Conservation (phyloP, 306 rosid species). For the Clitoria ternatea region DNA sequence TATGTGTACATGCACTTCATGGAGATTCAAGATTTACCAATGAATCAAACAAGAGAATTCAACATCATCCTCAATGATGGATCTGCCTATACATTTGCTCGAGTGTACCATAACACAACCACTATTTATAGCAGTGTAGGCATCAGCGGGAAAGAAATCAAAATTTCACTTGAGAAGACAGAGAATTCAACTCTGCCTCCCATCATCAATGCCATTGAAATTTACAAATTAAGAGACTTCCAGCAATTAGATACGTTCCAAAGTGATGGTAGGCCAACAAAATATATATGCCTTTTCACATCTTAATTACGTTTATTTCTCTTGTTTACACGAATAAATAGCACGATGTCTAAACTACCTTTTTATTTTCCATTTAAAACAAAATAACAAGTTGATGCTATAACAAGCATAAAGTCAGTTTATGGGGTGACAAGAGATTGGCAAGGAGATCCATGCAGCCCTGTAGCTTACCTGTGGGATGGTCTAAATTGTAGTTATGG, state of each 20-base stretch:
- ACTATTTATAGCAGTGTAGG: neutral
- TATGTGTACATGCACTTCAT: constrained; percentile 34
- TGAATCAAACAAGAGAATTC: constrained; percentile 34
- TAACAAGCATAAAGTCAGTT: constrained; percentile 37
- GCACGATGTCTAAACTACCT: neutral
- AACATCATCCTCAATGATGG: neutral
- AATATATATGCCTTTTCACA: neutral
- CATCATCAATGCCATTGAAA: constrained; percentile 37
- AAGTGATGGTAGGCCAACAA: constrained; percentile 30
- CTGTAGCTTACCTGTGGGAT: constrained; percentile 37
- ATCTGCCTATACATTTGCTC: neutral
- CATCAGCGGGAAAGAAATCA: neutral
- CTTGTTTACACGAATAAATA: neutral
- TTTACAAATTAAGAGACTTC: neutral
- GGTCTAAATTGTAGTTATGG: constrained; percentile 39
- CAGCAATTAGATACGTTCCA: constrained; percentile 18
- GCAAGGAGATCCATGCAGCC: constrained; percentile 60
- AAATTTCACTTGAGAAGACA: neutral
- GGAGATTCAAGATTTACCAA: constrained; percentile 16
- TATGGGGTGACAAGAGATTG: constrained; percentile 44
- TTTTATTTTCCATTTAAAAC: neutral
- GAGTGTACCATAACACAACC: fast-evolving
- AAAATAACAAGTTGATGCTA: constrained; percentile 41
- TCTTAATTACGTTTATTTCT: neutral
- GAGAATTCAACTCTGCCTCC: constrained; percentile 34